Evolutionary conservation across 208 protist genomes (phyloP), one percentile per base, ranked within the genome.

Genomic region (Tritrichomonas musculus): DNA sequence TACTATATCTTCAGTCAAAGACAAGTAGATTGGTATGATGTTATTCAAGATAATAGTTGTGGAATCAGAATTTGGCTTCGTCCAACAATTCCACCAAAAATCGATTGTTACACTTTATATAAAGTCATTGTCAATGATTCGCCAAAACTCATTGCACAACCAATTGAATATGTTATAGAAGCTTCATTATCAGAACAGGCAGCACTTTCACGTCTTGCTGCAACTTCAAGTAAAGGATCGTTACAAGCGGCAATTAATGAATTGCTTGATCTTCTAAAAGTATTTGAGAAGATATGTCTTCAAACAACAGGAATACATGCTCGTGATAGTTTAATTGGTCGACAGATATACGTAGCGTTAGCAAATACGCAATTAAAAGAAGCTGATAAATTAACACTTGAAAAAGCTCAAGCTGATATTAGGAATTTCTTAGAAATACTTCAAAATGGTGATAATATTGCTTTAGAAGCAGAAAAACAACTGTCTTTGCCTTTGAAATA

Each of bases 161-260:
- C 77, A 88, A 88, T 88, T 36, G 41, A 57, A 39, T 88, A 88
- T 27, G 20, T 33, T 9, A 88, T 88, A 3, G 77, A 88, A 22
- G 77, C 77, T 20, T 53, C 44, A n/a, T 8, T 57, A 14, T 14
- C 13, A 33, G 77, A 88, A 17, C 77, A 88, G n/a, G n/a, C 44
- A n/a, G 44, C 47, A 39, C 39, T 88, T 39, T 88, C 77, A 20
- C 77, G 77, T 88, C 11, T 88, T 33, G 77, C 77, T 20, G 41
- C 44, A 53, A 27, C 77, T 20, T 4, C 11, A 53, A 41, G 41
- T 33, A 25, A 39, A 14, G 77, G 77, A 13, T 88, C 77, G 1
- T 47, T 88, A 20, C 77, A 88, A 30, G 77, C 77, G 39, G 77
- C 77, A 20, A 88, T 88, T 20, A 53, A 57, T 49, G 77, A 88